Percentiles rank a stretch among this genome's conserved stretches.
phyloP scores from a whole-genome alignment of 2,329 filamentous ascomycete genomes.

The Epichloe typhina region DNA sequence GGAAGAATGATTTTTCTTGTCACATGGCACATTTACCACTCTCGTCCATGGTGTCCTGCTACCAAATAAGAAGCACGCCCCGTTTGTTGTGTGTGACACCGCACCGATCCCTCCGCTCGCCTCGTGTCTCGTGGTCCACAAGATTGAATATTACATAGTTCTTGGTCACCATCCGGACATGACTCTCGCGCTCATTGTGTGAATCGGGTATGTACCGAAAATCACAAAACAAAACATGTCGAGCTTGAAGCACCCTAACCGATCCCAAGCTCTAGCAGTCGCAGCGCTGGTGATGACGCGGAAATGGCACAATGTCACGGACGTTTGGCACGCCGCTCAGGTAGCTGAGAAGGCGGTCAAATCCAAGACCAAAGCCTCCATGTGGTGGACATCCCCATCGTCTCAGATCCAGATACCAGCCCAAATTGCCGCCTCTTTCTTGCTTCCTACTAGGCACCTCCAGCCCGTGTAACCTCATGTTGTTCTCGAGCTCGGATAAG shows the following conservation, averaged over 20 bases:
- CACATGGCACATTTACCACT: neutral
- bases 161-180: neutral
- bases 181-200: neutral
- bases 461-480: constrained; percentile 59
- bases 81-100: neutral
- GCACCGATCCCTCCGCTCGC: neutral
- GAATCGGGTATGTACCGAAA: neutral
- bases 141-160: neutral
- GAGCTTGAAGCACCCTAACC: neutral
- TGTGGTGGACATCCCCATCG: constrained; percentile 87
- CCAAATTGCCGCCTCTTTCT: constrained; percentile 29
- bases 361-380: constrained; percentile 81
- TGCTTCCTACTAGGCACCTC: constrained; percentile 23
- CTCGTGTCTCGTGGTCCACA: neutral
- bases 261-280: constrained; percentile 33
- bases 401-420: constrained; percentile 82
- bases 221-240: neutral
- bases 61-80: neutral
- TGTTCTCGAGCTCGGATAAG: constrained; percentile 48
- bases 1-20: neutral
- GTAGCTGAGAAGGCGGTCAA: constrained; percentile 77
- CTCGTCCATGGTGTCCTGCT: neutral
- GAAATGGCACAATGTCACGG: constrained; percentile 76
- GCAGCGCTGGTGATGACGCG: constrained; percentile 55
- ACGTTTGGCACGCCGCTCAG: constrained; percentile 70